Percentiles rank a stretch among this genome's conserved stretches.
phyloP scores from a whole-genome alignment of 176 grass and related monocot genomes.

The Hordeum marinum region DNA sequence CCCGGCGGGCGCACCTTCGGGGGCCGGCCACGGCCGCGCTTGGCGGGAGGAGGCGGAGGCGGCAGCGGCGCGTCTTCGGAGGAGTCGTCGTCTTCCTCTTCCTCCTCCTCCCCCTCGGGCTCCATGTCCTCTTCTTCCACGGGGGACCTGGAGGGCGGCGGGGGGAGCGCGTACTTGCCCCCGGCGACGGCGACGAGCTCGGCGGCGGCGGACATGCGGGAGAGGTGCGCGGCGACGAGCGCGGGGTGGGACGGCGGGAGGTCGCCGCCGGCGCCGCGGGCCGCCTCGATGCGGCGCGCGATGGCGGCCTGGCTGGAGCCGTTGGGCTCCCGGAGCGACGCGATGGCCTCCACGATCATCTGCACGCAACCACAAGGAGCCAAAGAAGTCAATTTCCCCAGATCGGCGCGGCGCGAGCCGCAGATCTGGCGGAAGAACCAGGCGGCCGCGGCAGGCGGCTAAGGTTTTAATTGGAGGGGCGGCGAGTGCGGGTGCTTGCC shows the following conservation, averaged over 20 bases:
- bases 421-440: conserved; percentile 29
- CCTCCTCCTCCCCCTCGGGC: not conserved
- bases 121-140: not conserved
- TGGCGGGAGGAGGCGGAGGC: not conserved
- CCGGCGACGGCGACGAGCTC: conserved; percentile 53
- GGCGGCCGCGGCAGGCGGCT: not conserved
- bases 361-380: conserved; percentile 12
- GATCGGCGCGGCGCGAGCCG: conserved; percentile 10
- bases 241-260: conserved; percentile 53
- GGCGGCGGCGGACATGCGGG: conserved; percentile 52
- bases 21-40: conserved; percentile 66
- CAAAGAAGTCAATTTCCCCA: conserved; percentile 24
- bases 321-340: conserved; percentile 43
- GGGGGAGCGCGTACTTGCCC: conserved; percentile 37
- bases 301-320: conserved; percentile 67
- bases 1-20: conserved; percentile 44
- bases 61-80: not conserved
- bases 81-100: conserved; percentile 18
- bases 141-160: not conserved
- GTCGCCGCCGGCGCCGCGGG: conserved; percentile 13
- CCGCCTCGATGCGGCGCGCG: conserved; percentile 52
- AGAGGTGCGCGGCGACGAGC: conserved; percentile 61
- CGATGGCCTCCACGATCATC: conserved; percentile 70
- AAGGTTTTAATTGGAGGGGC: not conserved
- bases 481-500: not conserved